Evolutionary conservation across 2,329 filamentous ascomycete species (phyloP), one percentile per base, ranked within the genome.

Genomic region (Sporothrix pallida): DNA sequence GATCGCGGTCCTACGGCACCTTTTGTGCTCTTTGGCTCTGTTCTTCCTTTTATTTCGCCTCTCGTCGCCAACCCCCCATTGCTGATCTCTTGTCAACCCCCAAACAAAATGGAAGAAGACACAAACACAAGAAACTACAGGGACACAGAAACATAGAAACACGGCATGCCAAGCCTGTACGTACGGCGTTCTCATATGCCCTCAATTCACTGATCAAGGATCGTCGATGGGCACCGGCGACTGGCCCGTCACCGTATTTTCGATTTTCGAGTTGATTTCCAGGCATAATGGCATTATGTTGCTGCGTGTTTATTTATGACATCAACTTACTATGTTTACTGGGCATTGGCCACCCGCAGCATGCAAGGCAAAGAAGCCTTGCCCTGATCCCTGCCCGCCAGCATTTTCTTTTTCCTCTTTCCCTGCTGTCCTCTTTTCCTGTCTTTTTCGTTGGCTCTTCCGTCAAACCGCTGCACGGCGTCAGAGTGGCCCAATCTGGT

Each of bases 141-240:
- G 5, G 31, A 37, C 31, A 37, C 31, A 37, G 31, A 37, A 37
- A 37, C 31, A 37, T 3, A 37, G 31, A 37, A 37, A 37, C 46
- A 68, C 46, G 52, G 46, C 63, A 68, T 68, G 44, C 63, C 63
- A 68, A 52, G 44, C 42, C 44, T 68, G 63, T 50, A 52, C 44
- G 17, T 48, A 26, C 62, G 42, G 42, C 42, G 62, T 46, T 48
- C 62, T 48, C 62, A 26, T 48, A 23, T 65, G n/a, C 17, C 23
- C 60, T 23, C 37, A 67, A 37, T 7, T 37, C 31, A 37, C 31
- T 37, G 31, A 37, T 37, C 42, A 20, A 46, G 23, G 62, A 48
- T 37, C 31, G 31, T 37, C 31, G 17, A 4, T 44, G 9, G 62
- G 62, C 20, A 46, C 3, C 6, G 46, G n/a, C 42, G 31, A 37